Evolutionary conservation across 116 monocot genomes (phyloP).

Genomic region (Papilionanthe hybrid): DNA sequence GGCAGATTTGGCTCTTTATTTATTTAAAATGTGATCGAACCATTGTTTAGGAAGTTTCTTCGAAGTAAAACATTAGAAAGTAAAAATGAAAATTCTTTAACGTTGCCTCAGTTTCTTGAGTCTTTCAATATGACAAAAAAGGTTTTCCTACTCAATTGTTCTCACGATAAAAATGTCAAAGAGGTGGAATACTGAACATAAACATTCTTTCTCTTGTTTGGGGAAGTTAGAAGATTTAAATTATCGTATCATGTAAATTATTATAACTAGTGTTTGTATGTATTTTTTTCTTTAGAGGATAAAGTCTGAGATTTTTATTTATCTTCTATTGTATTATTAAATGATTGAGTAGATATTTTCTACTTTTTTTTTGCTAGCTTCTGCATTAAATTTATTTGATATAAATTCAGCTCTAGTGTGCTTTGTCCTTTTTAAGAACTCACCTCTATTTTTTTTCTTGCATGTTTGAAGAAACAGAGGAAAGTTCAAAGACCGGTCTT

Average conservation of each 20-base stretch:
- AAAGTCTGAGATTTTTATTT: background rate
- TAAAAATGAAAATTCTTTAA: background rate
- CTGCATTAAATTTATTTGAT: background rate
- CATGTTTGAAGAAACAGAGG: background rate
- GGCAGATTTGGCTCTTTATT: background rate
- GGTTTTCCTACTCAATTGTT: background rate
- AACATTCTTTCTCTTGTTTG: too few relatives aligned
- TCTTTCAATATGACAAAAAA: background rate
- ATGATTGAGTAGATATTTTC: background rate
- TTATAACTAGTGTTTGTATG: background rate
- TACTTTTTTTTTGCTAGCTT: background rate
- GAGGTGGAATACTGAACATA: background rate
- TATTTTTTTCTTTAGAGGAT: background rate
- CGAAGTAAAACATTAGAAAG: background rate
- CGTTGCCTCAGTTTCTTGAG: background rate
- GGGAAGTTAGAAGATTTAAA: background rate
- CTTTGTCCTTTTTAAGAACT: background rate
- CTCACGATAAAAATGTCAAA: background rate
- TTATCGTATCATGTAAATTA: background rate
- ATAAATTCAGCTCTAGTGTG: background rate
- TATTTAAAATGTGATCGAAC: background rate
- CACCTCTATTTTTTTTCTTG: background rate
- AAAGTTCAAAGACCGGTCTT: slow-evolving; percentile 4
- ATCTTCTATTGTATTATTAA: background rate
- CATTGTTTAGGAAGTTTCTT: background rate